Percentiles rank a stretch among this genome's conserved stretches.
These are phyloP conservation scores for Globisporangium middletonii DNA, from an alignment of 352 stramenopile genomes.

Conservation along the genomic window DNA sequence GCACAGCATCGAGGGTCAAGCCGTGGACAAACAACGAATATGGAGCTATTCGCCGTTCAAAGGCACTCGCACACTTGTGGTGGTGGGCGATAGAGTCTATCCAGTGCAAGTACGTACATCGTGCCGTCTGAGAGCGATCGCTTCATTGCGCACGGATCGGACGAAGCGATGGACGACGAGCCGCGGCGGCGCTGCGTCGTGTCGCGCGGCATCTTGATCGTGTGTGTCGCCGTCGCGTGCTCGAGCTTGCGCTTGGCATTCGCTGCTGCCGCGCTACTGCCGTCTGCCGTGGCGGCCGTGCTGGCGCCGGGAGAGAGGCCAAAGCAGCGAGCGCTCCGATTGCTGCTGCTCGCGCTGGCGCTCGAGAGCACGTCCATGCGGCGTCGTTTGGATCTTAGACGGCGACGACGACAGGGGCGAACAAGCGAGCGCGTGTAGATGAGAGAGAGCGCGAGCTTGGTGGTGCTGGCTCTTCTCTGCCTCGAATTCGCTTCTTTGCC, in stretches of 20 bases:
- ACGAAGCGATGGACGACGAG: conserved; percentile 17
- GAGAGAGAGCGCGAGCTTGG: too few relatives aligned
- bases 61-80: too few relatives aligned
- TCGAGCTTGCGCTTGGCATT: conserved; percentile 72
- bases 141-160: conserved; percentile 29
- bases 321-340: conserved; percentile 10
- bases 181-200: conserved; percentile 29
- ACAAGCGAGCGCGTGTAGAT: neutral
- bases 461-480: too few relatives aligned
- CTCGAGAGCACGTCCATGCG: conserved; percentile 26
- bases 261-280: conserved; percentile 16
- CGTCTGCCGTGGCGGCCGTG: conserved; percentile 2
- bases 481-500: too few relatives aligned
- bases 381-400: neutral
- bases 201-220: conserved; percentile 15
- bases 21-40: too few relatives aligned
- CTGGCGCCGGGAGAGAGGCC: conserved; percentile 1
- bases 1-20: neutral
- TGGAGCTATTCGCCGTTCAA: too few relatives aligned
- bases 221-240: conserved; percentile 6
- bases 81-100: too few relatives aligned
- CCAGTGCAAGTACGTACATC: conserved; percentile 38
- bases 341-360: conserved; percentile 5
- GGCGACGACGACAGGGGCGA: neutral
- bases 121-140: conserved; percentile 64